phyloP scores from a whole-genome alignment of 2,329 filamentous ascomycete genomes.

The Penicillium sclerotigenum region DNA sequence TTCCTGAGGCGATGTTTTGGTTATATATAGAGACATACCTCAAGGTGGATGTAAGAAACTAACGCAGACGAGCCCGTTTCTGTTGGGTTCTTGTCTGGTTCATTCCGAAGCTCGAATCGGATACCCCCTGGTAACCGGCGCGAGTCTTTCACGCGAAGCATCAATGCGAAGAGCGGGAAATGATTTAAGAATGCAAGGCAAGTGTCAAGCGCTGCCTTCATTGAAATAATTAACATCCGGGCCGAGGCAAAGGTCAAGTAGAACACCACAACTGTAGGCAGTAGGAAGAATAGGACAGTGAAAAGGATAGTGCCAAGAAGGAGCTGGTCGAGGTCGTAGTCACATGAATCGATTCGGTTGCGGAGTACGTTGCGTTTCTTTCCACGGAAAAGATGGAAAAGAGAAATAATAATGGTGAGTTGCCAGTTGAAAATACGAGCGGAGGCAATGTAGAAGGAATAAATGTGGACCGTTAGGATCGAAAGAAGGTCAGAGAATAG shows the following conservation, averaged over 20 bases:
- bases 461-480: slow-evolving; percentile 89
- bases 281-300: slow-evolving; percentile 87
- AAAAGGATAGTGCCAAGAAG: slow-evolving; percentile 95
- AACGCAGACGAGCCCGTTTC: slow-evolving; percentile 49
- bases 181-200: slow-evolving; percentile 92
- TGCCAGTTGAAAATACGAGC: slow-evolving; percentile 99
- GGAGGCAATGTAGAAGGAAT: slow-evolving; percentile 95
- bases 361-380: slow-evolving; percentile 97
- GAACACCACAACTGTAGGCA: slow-evolving; percentile 93
- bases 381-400: slow-evolving; percentile 97
- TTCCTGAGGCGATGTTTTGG: not conserved
- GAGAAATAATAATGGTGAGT: slow-evolving; percentile 88
- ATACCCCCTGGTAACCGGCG: slow-evolving; percentile 86
- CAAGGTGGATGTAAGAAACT: slow-evolving; percentile 80
- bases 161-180: slow-evolving; percentile 93
- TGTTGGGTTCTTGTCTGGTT: slow-evolving; percentile 46
- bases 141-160: slow-evolving; percentile 93
- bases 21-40: slow-evolving; percentile 54
- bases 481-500: slow-evolving; percentile 93
- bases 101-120: slow-evolving; percentile 83
- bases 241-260: slow-evolving; percentile 94
- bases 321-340: slow-evolving; percentile 96
- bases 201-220: slow-evolving; percentile 90
- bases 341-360: slow-evolving; percentile 96
- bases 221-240: slow-evolving; percentile 87